These are phyloP conservation scores for Auxenochlorella protothecoides DNA, from an alignment of 139 green algal species.

Conservation along the genomic window DNA sequence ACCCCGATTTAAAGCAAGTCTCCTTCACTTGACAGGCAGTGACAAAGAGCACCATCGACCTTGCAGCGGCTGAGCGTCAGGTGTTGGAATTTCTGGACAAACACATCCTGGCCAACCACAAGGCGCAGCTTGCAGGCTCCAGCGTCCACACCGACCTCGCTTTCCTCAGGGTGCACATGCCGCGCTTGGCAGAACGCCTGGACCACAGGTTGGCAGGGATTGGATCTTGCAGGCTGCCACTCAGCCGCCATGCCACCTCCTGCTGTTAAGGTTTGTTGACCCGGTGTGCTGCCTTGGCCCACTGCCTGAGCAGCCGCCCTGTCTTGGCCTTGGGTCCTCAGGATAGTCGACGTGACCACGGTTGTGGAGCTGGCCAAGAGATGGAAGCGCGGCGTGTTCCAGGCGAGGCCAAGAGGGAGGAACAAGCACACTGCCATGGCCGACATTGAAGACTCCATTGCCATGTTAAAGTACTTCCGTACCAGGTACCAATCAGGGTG, in stretches of 20 bases:
- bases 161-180: slow-evolving; percentile 85
- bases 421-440: slow-evolving; percentile 69
- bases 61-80: slow-evolving; percentile 62
- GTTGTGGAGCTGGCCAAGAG: slow-evolving; percentile 60
- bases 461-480: no score
- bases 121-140: slow-evolving; percentile 55
- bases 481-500: no score
- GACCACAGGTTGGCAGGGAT: slow-evolving; percentile 40
- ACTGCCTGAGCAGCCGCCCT: no score
- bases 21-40: slow-evolving; percentile 18
- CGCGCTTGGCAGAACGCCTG: slow-evolving; percentile 54
- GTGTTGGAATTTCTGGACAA: slow-evolving; percentile 57
- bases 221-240: no score
- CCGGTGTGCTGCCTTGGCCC: no score
- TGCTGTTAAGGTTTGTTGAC: no score
- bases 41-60: slow-evolving; percentile 36
- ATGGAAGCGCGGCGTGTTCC: slow-evolving; percentile 44
- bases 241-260: no score
- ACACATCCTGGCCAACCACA: slow-evolving; percentile 25
- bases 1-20: no score
- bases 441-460: no score
- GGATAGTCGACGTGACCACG: slow-evolving; percentile 84
- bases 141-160: slow-evolving; percentile 76
- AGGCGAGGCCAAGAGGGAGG: slow-evolving; percentile 47
- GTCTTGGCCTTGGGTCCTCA: background rate